Conservation (phyloP, 805 yeast species). For the Yarrowia hollandica region DNA sequence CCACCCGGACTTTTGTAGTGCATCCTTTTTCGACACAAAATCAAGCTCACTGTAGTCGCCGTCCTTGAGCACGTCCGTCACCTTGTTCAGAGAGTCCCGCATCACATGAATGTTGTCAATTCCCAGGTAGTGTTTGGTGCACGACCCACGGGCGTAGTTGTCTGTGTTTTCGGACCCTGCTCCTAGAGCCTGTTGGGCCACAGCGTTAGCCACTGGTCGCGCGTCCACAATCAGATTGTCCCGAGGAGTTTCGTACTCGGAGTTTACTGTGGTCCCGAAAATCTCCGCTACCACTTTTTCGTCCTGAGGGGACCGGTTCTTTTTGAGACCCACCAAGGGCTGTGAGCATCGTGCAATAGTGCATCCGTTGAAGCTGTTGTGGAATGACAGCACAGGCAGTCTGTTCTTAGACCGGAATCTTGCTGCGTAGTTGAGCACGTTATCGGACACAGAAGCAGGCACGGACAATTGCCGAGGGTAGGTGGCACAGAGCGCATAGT, state of each 20-base stretch:
- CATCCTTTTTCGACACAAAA: neutral
- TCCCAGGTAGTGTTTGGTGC: constrained; percentile 74
- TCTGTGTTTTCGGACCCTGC: constrained; percentile 98
- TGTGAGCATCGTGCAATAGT: constrained; percentile 88
- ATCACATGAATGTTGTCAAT: constrained; percentile 95
- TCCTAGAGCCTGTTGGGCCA: constrained; percentile 95
- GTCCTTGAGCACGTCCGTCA: constrained; percentile 63
- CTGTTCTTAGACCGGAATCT: constrained; percentile 83
- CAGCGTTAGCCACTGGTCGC: constrained; percentile 89
- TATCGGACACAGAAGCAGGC: constrained; percentile 78
- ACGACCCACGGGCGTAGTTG: constrained; percentile 58
- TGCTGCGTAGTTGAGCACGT: constrained; percentile 77
- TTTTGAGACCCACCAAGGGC: constrained; percentile 88
- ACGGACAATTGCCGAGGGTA: constrained; percentile 71
- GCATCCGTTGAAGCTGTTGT: constrained; percentile 59
- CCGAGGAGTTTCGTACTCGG: constrained; percentile 39
- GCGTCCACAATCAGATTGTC: constrained; percentile 82
- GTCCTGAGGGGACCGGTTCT: constrained; percentile 85
- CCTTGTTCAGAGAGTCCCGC: constrained; percentile 73
- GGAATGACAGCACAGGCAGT: constrained; percentile 79
- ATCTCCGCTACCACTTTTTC: constrained; percentile 77
- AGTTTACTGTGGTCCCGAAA: constrained; percentile 56
- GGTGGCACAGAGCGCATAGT: constrained; percentile 65
- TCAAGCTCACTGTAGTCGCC: constrained; percentile 60
- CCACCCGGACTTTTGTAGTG: constrained; percentile 73